Evolutionary conservation across 306 rosid species (phyloP).

Genomic region (Prinsepia uniflora): DNA sequence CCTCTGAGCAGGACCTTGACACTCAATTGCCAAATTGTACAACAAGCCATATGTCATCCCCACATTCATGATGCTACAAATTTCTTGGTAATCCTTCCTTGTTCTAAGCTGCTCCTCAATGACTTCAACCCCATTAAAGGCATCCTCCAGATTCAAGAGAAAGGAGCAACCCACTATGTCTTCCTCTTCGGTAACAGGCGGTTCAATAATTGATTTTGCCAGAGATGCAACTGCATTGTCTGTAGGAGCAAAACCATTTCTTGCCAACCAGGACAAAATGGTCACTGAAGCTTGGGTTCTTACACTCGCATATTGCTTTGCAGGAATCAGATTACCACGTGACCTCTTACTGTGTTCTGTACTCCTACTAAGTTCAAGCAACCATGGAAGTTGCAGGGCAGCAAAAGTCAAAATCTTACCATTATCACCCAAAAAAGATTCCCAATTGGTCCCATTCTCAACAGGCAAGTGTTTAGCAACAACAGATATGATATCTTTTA

Average conservation of each 20-base stretch:
- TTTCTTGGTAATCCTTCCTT: slow-evolving; percentile 77
- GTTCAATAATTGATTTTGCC: slow-evolving; percentile 73
- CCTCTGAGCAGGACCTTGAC: slow-evolving; percentile 55
- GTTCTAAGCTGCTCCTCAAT: slow-evolving; percentile 85
- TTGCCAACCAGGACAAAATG: slow-evolving; percentile 87
- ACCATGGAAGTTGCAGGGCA: slow-evolving; percentile 82
- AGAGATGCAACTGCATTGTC: slow-evolving; percentile 68
- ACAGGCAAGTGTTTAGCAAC: slow-evolving; percentile 67
- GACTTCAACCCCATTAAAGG: slow-evolving; percentile 79
- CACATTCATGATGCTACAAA: slow-evolving; percentile 77
- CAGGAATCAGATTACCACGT: slow-evolving; percentile 28
- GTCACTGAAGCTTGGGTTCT: slow-evolving; percentile 71
- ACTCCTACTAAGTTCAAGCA: slow-evolving; percentile 69
- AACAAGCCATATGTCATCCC: slow-evolving; percentile 86
- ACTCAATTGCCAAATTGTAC: slow-evolving; percentile 66
- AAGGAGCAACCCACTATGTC: slow-evolving; percentile 65
- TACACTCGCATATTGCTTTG: slow-evolving; percentile 51
- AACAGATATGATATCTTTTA: slow-evolving; percentile 41
- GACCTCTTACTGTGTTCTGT: slow-evolving; percentile 41
- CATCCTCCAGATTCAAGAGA: slow-evolving; percentile 88
- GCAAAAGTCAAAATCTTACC: slow-evolving; percentile 78
- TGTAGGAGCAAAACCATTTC: slow-evolving; percentile 82
- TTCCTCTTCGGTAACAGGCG: slow-evolving; percentile 73
- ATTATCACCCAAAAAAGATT: slow-evolving; percentile 65
- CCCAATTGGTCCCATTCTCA: slow-evolving; percentile 66